Evolutionary conservation across 352 stramenopile genomes (phyloP), one percentile per base, ranked within the genome.

Genomic region (Pythium insidiosum): DNA sequence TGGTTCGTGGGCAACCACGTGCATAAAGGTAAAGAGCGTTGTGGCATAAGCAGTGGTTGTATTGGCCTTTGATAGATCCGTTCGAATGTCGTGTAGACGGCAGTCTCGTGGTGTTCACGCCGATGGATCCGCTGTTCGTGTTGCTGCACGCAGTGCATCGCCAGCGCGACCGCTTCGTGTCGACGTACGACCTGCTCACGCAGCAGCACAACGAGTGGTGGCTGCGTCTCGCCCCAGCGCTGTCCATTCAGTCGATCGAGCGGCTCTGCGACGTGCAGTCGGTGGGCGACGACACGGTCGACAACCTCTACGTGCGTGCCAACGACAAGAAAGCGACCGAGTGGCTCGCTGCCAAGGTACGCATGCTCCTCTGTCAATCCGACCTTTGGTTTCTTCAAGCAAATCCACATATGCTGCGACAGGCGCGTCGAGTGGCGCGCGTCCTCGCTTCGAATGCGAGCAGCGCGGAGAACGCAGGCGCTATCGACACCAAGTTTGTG

Each of bases 1-100:
- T 90, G 77, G 77, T 90, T 90, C 50, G 56, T 86, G 10, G 73
- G 68, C n/a, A 87, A 84, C 47, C 38, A 58, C 42, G 80, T 89
- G 34, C 40, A 78, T 25, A 69, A 86, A 61, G 68, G 68, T 79
- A 25, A 6, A 25, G 21, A 11, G 24, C 23, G 6, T 11, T 30
- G n/a, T n/a, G n/a, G n/a, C n/a, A n/a, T n/a, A n/a, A n/a, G n/a
- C n/a, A n/a, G n/a, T n/a, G n/a, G n/a, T n/a, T n/a, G n/a, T n/a
- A n/a, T n/a, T n/a, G n/a, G n/a, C n/a, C n/a, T n/a, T n/a, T n/a
- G n/a, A n/a, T n/a, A n/a, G n/a, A n/a, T n/a, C n/a, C n/a, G n/a
- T n/a, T n/a, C n/a, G n/a, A n/a, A n/a, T n/a, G n/a, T n/a, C n/a
- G n/a, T 35, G 30, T 52, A 80, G 67, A 89, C 40, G 79, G 76